A percentile compares a stretch with the other conserved stretches of the same genome.
phyloP scores from a whole-genome alignment of 352 stramenopile species.

The Aphanomyces euteiches region DNA sequence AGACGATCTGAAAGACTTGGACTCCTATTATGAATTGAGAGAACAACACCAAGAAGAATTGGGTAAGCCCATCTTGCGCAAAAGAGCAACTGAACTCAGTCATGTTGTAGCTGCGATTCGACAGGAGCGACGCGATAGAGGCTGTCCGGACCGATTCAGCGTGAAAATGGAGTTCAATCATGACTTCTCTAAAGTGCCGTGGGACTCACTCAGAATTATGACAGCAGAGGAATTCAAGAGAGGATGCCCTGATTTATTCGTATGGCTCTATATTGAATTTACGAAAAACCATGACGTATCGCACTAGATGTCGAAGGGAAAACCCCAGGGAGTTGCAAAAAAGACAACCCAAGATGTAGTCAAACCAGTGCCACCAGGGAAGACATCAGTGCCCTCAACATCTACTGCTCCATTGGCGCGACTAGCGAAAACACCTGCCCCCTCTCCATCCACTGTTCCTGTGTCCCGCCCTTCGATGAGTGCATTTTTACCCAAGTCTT shows the following conservation, averaged over 20 bases:
- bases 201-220: background rate
- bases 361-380: no score
- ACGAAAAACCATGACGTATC: no score
- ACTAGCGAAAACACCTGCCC: no score
- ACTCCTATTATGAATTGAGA: background rate
- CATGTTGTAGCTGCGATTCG: background rate
- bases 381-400: no score
- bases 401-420: no score
- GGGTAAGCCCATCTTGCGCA: background rate
- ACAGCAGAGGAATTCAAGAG: background rate
- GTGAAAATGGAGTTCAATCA: background rate
- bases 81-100: background rate
- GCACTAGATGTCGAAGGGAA: no score
- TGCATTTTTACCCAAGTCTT: background rate
- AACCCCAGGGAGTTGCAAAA: no score
- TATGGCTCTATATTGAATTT: background rate
- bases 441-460: background rate
- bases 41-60: slow-evolving; percentile 1
- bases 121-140: background rate
- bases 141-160: background rate
- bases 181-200: background rate
- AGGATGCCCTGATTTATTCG: slow-evolving; percentile 5
- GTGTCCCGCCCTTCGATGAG: background rate
- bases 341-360: no score
- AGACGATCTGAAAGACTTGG: background rate